Evolutionary conservation across 768 basidiomycete species (phyloP), one percentile per base, ranked within the genome.

Genomic region (Rhodosporidiobolus odoratus): DNA sequence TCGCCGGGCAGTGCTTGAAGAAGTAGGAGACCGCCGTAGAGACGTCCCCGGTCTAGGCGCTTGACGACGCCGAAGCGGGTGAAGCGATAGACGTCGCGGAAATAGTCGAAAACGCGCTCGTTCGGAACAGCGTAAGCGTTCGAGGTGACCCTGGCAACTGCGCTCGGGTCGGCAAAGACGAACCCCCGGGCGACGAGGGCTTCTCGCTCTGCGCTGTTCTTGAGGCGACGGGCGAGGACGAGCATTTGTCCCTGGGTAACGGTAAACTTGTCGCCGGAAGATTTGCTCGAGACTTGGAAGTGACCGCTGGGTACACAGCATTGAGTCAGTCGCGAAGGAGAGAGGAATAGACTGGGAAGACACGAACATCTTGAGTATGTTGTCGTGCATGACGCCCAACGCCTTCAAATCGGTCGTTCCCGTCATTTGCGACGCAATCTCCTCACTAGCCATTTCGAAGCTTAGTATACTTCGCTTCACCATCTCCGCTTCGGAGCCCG

Each of bases 171-270:
- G 57, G 68, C 68, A 23, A 73, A 73, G 30, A 66, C 62, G 57
- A 59, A 73, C 1, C 72, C 72, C 27, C 61, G 54, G 0, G 68
- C 65, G 58, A 73, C 47, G 43, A 73, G 61, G 4, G 57, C 61
- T 4, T 69, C 68, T n/a, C 72, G 72, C 50, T 73, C 72, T 19
- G 66, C 45, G 23, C 53, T 47, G 64, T 35, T 73, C 52, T 52
- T 58, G 19, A 73, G 50, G 6, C 72, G 60, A 19, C 72, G 68
- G 4, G 72, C 61, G 25, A 73, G 65, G 35, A 69, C 61, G 57
- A 73, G 72, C 61, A 73, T 66, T 45, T 73, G 72, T 10, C 72
- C 72, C 54, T 73, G 72, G 0, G 72, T 66, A 13, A 73, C 72
- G 16, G 62, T 64, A 38, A 73, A 73, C 37, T 56, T 27, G 61